These are phyloP conservation scores for Fusarium metavorans DNA, from an alignment of 2,329 filamentous ascomycete genomes.

Conservation along the genomic window DNA sequence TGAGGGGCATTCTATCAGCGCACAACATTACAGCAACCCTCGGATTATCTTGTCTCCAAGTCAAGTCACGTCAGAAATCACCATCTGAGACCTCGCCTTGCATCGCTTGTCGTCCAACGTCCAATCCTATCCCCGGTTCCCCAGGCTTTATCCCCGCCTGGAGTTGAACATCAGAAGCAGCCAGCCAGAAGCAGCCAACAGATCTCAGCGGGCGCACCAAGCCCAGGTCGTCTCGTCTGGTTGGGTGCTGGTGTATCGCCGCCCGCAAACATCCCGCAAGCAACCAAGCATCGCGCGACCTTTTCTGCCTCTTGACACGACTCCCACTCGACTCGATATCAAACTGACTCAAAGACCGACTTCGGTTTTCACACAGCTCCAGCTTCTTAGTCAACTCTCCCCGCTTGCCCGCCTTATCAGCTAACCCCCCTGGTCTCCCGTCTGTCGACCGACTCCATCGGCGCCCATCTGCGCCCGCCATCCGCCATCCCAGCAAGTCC, in stretches of 20 bases:
- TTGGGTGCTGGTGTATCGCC: conserved; percentile 33
- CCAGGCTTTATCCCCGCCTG: conserved; percentile 38
- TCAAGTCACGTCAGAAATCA: conserved; percentile 27
- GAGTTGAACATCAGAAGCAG: conserved; percentile 25
- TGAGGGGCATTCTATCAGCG: conserved; percentile 46
- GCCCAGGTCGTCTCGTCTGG: conserved; percentile 32
- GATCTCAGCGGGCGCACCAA: conserved; percentile 39
- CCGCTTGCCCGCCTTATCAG: conserved; percentile 47
- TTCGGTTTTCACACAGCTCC: conserved; percentile 24
- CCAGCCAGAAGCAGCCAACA: conserved; percentile 30
- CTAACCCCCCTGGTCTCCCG: conserved; percentile 41
- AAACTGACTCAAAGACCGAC: conserved; percentile 30
- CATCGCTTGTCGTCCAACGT: conserved; percentile 28
- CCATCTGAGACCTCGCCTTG: conserved; percentile 18
- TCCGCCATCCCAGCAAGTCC: conserved; percentile 40
- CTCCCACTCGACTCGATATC: not conserved
- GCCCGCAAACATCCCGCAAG: conserved; percentile 8
- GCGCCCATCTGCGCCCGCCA: conserved; percentile 47
- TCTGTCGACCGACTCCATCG: conserved; percentile 43
- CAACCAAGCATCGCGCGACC: conserved; percentile 11
- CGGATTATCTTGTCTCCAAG: conserved; percentile 25
- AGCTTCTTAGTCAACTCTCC: conserved; percentile 42
- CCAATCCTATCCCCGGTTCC: conserved; percentile 41
- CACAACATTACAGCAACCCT: conserved; percentile 6
- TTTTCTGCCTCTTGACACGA: not conserved